Conservation (phyloP, 495 filamentous ascomycete genomes). For the Hyaloscypha finlandica region DNA sequence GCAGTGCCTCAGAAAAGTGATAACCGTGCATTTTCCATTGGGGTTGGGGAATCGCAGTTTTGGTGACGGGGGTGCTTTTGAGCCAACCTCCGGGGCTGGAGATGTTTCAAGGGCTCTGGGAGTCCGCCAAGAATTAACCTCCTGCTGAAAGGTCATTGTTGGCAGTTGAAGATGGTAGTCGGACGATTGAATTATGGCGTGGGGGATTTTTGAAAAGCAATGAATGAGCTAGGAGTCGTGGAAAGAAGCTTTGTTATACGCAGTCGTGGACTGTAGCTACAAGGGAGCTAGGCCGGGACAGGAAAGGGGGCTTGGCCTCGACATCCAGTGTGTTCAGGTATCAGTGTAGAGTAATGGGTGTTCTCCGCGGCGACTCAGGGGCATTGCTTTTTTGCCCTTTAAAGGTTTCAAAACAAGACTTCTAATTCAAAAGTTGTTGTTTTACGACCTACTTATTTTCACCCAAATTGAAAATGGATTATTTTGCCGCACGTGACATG, state of each 20-base stretch:
- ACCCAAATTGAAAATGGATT: too few species aligned
- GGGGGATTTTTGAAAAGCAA: neutral
- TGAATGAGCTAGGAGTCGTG: neutral
- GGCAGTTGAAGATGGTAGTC: neutral
- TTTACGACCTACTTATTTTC: too few species aligned
- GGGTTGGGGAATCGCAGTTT: conserved; percentile 45
- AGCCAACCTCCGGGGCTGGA: conserved; percentile 44
- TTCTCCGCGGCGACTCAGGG: too few species aligned
- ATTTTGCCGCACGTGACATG: neutral
- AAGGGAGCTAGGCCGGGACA: neutral
- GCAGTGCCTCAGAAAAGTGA: conserved; percentile 62
- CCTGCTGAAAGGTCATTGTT: conserved; percentile 34
- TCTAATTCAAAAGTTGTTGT: too few species aligned
- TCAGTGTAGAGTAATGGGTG: too few species aligned
- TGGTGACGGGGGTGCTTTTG: conserved; percentile 47
- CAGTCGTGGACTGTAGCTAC: too few species aligned
- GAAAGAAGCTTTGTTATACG: neutral
- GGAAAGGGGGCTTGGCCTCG: neutral
- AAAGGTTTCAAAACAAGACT: too few species aligned
- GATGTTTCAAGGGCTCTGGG: conserved; percentile 35
- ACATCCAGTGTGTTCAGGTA: neutral
- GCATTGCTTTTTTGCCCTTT: too few species aligned
- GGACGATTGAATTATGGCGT: neutral
- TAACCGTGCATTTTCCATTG: conserved; percentile 47
- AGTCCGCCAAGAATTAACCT: conserved; percentile 37